Base-by-base conservation (phyloP, 805 yeast species). In the Teunomyces pallodes region DNA sequence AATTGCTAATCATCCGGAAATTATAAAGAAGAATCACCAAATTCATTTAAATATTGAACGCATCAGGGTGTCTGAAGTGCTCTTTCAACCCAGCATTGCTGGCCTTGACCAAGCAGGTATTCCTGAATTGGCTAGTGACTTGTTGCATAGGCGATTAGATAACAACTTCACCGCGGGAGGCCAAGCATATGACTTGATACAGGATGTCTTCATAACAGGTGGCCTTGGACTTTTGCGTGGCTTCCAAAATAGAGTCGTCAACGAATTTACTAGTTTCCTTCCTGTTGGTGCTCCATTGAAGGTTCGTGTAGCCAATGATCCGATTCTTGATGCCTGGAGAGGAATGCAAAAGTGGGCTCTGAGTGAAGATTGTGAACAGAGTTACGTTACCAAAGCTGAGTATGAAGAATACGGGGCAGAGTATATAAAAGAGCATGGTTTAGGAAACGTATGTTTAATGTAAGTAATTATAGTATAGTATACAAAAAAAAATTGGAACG, bases 91-190 rank as follows among this genome's bases (percentile, higher is more conserved):
- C 5, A 79, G 85, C 7, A 90, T 94, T 52, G 96, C 95, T 0
- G 99, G 99, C 17, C 74, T 90, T 17, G 99, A 94, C 65, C 98
- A 91, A 68, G 96, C 97, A 0, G 98, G 98, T 26, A 75, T 94
- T n/a, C 62, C 80, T 20, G 98, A 94, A 65, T 68, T 90, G 36
- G 76, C 84, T 47, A 86, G 84, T 54, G 86, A 83, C 49, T 74
- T 89, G 6, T 60, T 91, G 5, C 60, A 80, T 36, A 77, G 82
- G 42, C 76, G 90, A 57, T 72, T 83, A 17, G 81, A 81, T 27
- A 78, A 81, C 0, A 77, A 76, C 48, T 83, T 83, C 31, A 71
- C 69, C 38, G 69, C 78, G 1, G 70, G 72, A 3, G 87, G 83
- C 5, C 84, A 84, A 51, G 72, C 78, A 35, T 66, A 75, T 17